Evolutionary conservation across 2,329 filamentous ascomycete genomes (phyloP).

Genomic region (Boeremia exigua): DNA sequence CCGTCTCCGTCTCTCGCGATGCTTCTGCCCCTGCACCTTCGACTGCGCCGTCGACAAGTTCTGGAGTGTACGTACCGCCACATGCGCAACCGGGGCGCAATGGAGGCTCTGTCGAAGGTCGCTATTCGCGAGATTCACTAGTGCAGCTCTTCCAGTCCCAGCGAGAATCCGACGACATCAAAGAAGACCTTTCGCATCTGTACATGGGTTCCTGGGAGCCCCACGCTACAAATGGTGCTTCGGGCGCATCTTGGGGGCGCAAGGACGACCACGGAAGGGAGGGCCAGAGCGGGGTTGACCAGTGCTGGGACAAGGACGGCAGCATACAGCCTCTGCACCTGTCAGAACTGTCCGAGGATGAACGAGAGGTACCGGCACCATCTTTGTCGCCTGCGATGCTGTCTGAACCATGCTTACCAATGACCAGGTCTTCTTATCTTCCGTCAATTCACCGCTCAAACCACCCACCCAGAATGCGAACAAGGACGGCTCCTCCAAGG

Average conservation of each 20-base stretch:
- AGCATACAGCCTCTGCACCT: slow-evolving; percentile 74
- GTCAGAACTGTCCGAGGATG: slow-evolving; percentile 72
- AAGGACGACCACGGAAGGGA: slow-evolving; percentile 72
- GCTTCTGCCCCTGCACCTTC: slow-evolving; percentile 36
- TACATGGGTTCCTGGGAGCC: slow-evolving; percentile 83
- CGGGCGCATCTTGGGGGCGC: slow-evolving; percentile 73
- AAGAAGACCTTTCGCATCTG: slow-evolving; percentile 68
- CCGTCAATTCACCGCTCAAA: slow-evolving; percentile 94
- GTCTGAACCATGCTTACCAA: slow-evolving; percentile 8
- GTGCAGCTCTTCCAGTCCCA: slow-evolving; percentile 73
- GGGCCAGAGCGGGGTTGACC: slow-evolving; percentile 78
- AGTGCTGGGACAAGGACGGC: slow-evolving; percentile 85
- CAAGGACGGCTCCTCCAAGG: slow-evolving; percentile 66
- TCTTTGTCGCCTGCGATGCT: not conserved
- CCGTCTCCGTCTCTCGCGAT: slow-evolving; percentile 42
- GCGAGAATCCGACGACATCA: slow-evolving; percentile 59
- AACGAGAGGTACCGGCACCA: slow-evolving; percentile 63
- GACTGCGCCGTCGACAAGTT: slow-evolving; percentile 47
- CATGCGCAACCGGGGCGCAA: slow-evolving; percentile 65
- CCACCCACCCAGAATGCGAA: slow-evolving; percentile 71
- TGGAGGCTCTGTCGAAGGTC: slow-evolving; percentile 61
- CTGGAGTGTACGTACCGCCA: slow-evolving; percentile 65
- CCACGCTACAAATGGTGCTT: slow-evolving; percentile 68
- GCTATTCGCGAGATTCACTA: slow-evolving; percentile 81
- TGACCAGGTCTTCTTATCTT: slow-evolving; percentile 74